Base-by-base conservation (phyloP, 2,329 filamentous ascomycete genomes). In the Didymella arachidicola region DNA sequence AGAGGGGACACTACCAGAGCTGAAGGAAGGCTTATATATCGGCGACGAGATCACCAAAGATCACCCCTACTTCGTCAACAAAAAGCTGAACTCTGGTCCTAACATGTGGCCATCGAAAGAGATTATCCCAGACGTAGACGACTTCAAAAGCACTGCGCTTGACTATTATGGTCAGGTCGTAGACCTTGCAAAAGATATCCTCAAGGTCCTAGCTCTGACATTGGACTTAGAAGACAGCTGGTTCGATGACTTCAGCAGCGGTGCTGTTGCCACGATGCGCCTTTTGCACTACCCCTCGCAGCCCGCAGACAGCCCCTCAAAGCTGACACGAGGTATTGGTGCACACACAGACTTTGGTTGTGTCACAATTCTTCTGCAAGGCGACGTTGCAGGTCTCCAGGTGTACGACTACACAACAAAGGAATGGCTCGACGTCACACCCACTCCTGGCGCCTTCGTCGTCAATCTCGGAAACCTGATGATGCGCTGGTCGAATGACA, bases 351-450 rank as follows among this genome's bases (percentile, higher is more conserved):
- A 81, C 44, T 81, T 80, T 44, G 79, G 78, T 3, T 74, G 72
- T 27, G 68, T 81, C 3, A 80, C 79, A 14, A 62, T 80, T 2
- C 66, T 80, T 1, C 64, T 81, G 19, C 79, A 81, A 60, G 78
- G 78, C 45, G 74, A 78, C 4, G 74, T 79, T 0, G 73, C 79
- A 29, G 91, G 91, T 0, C 79, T 95, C 57, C 91, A 96, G 79
- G 91, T 91, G 27, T 91, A 93, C 76, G 94, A 95, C 76, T 60
- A 70, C 49, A 82, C 87, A 53, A 77, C 78, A 16, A 90, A 91
- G 18, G 78, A 85, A 59, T 96, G 92, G 92, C 87, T 95, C 68
- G 90, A 93, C 75, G 92, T 89, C 67, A 85, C 88, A 60, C 91
- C 92, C 0, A 82, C 91, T n/a, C 80, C 83, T 14, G 89, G 89